Evolutionary conservation across 1,139 yeast genomes (phyloP), one percentile per base, ranked within the genome.

Genomic region (Yamadazyma sp.): DNA sequence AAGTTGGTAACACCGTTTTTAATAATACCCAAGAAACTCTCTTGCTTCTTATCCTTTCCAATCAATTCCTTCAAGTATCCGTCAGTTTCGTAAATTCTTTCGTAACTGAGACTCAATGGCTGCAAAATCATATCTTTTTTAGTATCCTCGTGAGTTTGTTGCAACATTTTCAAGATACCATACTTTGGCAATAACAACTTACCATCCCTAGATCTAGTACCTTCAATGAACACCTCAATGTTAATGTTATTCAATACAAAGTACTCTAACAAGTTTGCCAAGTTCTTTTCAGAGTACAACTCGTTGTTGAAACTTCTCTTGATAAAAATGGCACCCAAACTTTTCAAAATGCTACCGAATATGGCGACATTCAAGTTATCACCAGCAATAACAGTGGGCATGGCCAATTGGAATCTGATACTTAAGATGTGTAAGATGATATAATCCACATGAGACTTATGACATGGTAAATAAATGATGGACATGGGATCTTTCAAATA

Each of bases 171-270:
- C 47, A 80, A 66, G 42, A 80, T 75, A 12, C 86, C 86, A 50
- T 77, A 80, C 51, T 80, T 81, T 8, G 86, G 86, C 20, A 82
- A 68, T 28, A 81, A 64, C 36, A 80, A 61, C 52, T 80, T 80
- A 12, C 86, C 86, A 40, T 80, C 82, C 46, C 86, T 69, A 2
- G 86, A 80, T 40, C 86, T 69, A 1, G 84, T 78, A 14, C 86
- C 86, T 53, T 80, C 86, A 40, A 80, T 76, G 47, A 81, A 80
- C 39, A 82, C 81, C 53, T 81, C 86, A 45, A 80, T 64, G 44
- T 74, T 76, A 45, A 72, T 62, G 36, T 82, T 80, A 44, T 76
- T 68, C 22, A 65, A 45, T 28, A 80, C 64, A 12, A 78, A 50
- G 34, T 76, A 77, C 50, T 78, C 82, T 38, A 80, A 64, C 39